Conservation (phyloP, 768 basidiomycete genomes). For the Suillus fuscotomentosus region DNA sequence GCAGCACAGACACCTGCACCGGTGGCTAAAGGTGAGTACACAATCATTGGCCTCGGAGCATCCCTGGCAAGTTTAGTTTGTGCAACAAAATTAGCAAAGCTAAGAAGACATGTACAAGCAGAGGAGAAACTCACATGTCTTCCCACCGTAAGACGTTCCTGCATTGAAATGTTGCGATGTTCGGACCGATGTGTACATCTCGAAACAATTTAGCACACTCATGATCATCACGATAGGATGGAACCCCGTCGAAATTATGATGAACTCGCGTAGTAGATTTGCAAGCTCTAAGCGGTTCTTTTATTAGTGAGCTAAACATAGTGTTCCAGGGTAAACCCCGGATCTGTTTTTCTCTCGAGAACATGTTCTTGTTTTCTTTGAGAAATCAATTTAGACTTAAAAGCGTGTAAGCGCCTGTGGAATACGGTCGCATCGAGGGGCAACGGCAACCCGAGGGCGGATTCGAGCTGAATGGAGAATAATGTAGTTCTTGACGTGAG, state of each 20-base stretch:
- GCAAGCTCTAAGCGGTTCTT: not conserved
- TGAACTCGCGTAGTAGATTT: not conserved
- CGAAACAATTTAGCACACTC: not conserved
- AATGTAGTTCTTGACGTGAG: not conserved
- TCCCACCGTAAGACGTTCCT: conserved; percentile 9
- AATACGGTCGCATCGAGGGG: not conserved
- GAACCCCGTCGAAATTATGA: not conserved
- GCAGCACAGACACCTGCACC: not conserved
- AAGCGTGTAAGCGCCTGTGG: not conserved
- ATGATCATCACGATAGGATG: conserved; percentile 3
- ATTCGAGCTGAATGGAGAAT: not conserved
- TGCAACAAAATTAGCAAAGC: conserved; percentile 7
- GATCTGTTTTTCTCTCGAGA: not conserved
- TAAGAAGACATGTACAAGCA: not conserved
- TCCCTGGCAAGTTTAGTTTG: not conserved
- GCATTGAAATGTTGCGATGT: not conserved
- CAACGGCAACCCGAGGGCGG: not conserved
- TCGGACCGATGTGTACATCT: conserved; percentile 2
- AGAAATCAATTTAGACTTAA: not conserved
- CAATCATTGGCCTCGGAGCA: conserved; percentile 4
- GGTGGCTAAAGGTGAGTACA: not conserved
- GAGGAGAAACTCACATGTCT: conserved; percentile 5
- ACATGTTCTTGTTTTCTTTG: not conserved
- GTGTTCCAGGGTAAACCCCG: not conserved
- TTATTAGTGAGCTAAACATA: conserved; percentile 1